phyloP scores from a whole-genome alignment of 257 asterid species.

The Fraxinus quadrangulata region DNA sequence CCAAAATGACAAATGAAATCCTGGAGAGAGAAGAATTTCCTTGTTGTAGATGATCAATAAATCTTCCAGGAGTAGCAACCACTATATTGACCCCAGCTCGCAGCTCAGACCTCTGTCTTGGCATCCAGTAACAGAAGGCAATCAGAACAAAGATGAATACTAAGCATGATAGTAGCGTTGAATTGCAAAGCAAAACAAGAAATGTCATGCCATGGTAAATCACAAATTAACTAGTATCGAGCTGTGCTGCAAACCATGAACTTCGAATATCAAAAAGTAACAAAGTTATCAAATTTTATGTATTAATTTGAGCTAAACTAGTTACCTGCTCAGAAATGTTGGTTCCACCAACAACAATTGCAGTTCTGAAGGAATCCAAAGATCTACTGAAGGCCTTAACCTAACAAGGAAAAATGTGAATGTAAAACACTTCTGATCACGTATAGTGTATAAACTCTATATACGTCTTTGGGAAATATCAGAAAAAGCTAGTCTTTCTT shows the following conservation, averaged over 20 bases:
- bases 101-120: slow-evolving; percentile 76
- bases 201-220: neutral
- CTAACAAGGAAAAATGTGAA: slow-evolving; percentile 38
- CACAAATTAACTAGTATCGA: slow-evolving; percentile 20
- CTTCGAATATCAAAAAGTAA: neutral
- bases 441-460: neutral
- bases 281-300: neutral
- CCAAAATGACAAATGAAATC: slow-evolving; percentile 71
- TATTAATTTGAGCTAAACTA: slow-evolving; percentile 15
- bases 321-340: slow-evolving; percentile 81
- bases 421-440: neutral
- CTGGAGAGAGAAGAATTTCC: slow-evolving; percentile 76
- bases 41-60: slow-evolving; percentile 83
- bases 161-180: slow-evolving; percentile 9
- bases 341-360: slow-evolving; percentile 89
- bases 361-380: slow-evolving; percentile 69
- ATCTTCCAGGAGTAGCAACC: slow-evolving; percentile 96
- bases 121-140: slow-evolving; percentile 38
- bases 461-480: neutral
- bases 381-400: slow-evolving; percentile 90
- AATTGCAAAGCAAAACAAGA: slow-evolving; percentile 13
- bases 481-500: neutral
- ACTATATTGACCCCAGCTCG: slow-evolving; percentile 80
- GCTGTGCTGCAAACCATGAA: neutral
- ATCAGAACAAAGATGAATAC: slow-evolving; percentile 21